phyloP scores from a whole-genome alignment of 768 basidiomycete species.

The Rhodotorula kratochvilovae region DNA sequence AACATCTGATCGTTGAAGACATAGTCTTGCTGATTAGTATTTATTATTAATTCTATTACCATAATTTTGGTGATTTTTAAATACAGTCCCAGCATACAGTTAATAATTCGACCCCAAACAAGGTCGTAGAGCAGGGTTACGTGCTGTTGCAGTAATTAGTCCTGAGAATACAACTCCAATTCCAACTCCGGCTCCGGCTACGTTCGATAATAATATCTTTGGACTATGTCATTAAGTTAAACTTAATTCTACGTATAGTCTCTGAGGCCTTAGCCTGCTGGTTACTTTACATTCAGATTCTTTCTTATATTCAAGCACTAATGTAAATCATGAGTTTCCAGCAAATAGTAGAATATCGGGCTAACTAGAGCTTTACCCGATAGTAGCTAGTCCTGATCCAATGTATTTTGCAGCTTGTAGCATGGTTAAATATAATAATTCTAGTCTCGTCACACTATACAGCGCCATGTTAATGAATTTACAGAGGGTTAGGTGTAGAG shows the following conservation, averaged over 20 bases:
- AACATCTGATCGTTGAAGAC: not conserved
- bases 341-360: no score
- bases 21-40: not conserved
- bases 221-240: not conserved
- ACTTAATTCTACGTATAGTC: conserved; percentile 21
- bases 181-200: conserved; percentile 25
- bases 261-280: conserved; percentile 5
- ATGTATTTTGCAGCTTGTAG: no score
- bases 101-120: no score
- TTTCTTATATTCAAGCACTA: conserved; percentile 1
- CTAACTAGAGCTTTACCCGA: not conserved
- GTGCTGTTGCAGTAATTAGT: conserved; percentile 23
- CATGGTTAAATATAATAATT: no score
- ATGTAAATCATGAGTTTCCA: not conserved
- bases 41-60: not conserved
- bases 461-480: no score
- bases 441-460: no score
- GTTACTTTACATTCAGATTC: conserved; percentile 7
- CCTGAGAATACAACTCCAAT: conserved; percentile 23
- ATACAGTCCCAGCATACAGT: no score
- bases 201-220: not conserved
- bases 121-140: conserved; percentile 27
- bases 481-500: not conserved
- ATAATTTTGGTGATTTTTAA: not conserved
- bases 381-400: no score